phyloP scores from a whole-genome alignment of 306 rosid species.

The Rosa lucieae region DNA sequence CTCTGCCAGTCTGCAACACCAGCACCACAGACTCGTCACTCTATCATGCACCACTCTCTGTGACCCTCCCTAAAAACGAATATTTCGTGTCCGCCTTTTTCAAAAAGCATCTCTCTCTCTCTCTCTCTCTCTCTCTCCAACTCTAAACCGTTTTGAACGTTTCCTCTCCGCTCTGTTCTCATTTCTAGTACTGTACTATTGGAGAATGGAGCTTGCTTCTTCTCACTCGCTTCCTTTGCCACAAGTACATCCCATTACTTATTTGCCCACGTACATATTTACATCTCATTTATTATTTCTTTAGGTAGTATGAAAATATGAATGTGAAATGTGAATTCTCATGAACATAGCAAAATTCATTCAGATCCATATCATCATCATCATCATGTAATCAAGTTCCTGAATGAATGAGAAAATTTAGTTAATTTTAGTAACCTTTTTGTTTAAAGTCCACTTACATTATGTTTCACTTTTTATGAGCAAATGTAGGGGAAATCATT shows the following conservation, averaged over 20 bases:
- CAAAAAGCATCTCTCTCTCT: background rate
- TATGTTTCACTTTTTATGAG: no score
- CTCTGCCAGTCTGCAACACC: background rate
- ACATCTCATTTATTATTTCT: no score
- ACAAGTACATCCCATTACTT: background rate
- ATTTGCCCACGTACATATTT: background rate
- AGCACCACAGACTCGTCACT: background rate
- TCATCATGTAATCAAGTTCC: no score
- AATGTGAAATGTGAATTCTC: background rate
- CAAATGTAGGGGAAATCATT: no score
- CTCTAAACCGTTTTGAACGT: background rate
- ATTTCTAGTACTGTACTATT: background rate
- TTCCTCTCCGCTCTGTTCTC: background rate
- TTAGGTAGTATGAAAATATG: background rate
- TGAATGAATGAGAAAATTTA: no score
- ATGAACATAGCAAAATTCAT: no score
- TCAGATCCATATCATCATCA: no score
- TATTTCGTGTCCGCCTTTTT: background rate
- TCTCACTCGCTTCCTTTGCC: background rate
- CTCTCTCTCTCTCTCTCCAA: no score
- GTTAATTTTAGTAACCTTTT: no score
- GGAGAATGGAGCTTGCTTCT: background rate
- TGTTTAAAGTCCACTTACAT: background rate
- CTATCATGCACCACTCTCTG: background rate
- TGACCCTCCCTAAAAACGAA: background rate